Evolutionary conservation across 176 grass and related monocot species (phyloP), one percentile per base, ranked within the genome.

Genomic region (Pharus latifolius): DNA sequence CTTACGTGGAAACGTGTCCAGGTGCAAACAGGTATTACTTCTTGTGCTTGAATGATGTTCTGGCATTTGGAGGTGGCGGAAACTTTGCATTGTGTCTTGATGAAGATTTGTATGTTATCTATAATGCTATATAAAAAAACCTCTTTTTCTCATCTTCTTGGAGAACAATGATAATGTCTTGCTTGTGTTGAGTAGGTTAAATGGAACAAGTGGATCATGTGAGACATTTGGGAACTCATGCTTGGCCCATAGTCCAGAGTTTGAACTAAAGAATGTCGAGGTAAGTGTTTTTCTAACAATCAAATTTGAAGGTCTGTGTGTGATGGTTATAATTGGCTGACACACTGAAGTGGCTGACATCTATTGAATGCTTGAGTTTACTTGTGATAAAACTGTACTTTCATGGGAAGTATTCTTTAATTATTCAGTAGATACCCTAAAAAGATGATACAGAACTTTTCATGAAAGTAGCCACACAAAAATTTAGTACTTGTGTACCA

Each of bases 151-250:
- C 42, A 29, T 32, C 15, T 53, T 71, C 26, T n/a, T 33, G 1
- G 4, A 24, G 7, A 70, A 37, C 27, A 47, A 3, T 83, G n/a
- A 76, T 59, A 13, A 37, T 60, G 60, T 78, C 55, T 67, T 63
- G 22, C 72, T 79, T 72, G 42, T 62, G 30, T 58, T 74, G 27
- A 82, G 15, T 84, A 96, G 92, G 67, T 82, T 96, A 67, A 82
- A 82, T 55, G 92, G 92, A 78, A 89, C 59, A 25, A 96, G 88
- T 76, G 92, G 92, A 26, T 76, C 83, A 24, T 87, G 92, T 56
- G 82, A 96, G 18, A 96, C 92, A 62, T 96, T 89, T 70, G 92
- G 85, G 60, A 96, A 87, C 71, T 85, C 82, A 50, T 96, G 92
- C 63, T 87, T 96, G 77, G 92, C 92, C 73, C 65, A 89, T 89